Evolutionary conservation across 1,284 basidiomycete genomes (phyloP), one percentile per base, ranked within the genome.

Genomic region (Ceratobasidium sp.): DNA sequence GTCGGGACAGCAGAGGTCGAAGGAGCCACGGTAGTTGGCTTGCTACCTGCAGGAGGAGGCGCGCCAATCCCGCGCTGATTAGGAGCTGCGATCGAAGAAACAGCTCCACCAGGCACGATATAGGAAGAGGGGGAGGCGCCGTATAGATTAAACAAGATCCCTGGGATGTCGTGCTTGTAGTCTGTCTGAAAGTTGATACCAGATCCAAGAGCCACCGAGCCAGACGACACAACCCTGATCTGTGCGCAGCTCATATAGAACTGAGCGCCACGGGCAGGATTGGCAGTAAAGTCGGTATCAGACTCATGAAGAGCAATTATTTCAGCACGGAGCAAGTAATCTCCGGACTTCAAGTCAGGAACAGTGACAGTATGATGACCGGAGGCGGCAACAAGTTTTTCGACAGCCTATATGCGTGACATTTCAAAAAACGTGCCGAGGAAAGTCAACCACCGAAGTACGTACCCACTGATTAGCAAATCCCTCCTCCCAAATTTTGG

Each of bases 321-420:
- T 54, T 79, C 78, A 38, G 77, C 65, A 62, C 78, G 78, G 70
- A 77, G 38, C 56, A 79, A 52, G 79, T 79, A 79, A 23, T 78
- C 70, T 23, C 77, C 79, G 38, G 66, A 68, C 38, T 3, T 38
- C 23, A 80, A 56, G 52, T 79, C 67, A 20, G 79, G 78, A 28
- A 79, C 52, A 44, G 76, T 79, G 77, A 79, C 48, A 13, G 70
- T 62, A 69, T 68, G 44, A 20, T 69, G 69, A 3, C 79, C 79
- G 57, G 70, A 66, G 48, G 56, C 61, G 20, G 69, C 71, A 52
- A 78, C 78, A 70, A 79, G 77, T 54, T 78, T 76, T 56, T 79
- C 59, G 64, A 59, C 57, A 33, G 75, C 74, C 78, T 77, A 40
- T 56, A 66, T 56, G 62, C 61, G 62, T 20, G 17, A 13, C 2